Percentiles rank a stretch among this genome's conserved stretches.
Evolutionary conservation across 2,329 filamentous ascomycete genomes (phyloP).

Genomic region (Fusarium dlaminii): DNA sequence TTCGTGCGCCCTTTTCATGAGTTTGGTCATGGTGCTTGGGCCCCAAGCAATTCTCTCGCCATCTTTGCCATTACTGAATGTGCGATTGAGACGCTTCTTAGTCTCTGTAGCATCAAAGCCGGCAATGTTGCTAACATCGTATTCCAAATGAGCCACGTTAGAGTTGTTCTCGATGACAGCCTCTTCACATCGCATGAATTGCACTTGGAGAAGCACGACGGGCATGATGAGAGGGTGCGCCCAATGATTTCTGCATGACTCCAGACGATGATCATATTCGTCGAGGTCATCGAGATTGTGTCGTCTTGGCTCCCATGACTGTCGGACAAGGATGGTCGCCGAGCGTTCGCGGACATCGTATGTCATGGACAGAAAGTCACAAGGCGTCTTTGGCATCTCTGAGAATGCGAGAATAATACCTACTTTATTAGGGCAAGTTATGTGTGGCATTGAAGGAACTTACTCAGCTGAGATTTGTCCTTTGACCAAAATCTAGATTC

Average conservation of each 20-base stretch:
- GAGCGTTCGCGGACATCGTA: conserved; percentile 52
- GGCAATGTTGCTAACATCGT: conserved; percentile 55
- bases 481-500: conserved; percentile 54
- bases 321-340: conserved; percentile 54
- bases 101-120: conserved; percentile 49
- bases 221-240: conserved; percentile 57
- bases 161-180: conserved; percentile 55
- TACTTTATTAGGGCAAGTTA: conserved; percentile 24
- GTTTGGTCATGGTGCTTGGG: conserved; percentile 55
- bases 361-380: conserved; percentile 59
- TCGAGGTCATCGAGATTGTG: conserved; percentile 55
- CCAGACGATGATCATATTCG: conserved; percentile 57
- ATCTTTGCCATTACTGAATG: conserved; percentile 38
- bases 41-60: conserved; percentile 44
- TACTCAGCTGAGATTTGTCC: conserved; percentile 49
- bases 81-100: conserved; percentile 36
- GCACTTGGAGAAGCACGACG: conserved; percentile 58
- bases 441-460: neutral
- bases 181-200: conserved; percentile 56
- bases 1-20: conserved; percentile 59
- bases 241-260: conserved; percentile 56
- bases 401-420: conserved; percentile 58
- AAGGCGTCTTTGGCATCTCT: conserved; percentile 54
- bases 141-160: conserved; percentile 54
- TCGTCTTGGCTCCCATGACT: conserved; percentile 54